Evolutionary conservation across 768 basidiomycete genomes (phyloP).

Genomic region (Coprinopsis cinerea): DNA sequence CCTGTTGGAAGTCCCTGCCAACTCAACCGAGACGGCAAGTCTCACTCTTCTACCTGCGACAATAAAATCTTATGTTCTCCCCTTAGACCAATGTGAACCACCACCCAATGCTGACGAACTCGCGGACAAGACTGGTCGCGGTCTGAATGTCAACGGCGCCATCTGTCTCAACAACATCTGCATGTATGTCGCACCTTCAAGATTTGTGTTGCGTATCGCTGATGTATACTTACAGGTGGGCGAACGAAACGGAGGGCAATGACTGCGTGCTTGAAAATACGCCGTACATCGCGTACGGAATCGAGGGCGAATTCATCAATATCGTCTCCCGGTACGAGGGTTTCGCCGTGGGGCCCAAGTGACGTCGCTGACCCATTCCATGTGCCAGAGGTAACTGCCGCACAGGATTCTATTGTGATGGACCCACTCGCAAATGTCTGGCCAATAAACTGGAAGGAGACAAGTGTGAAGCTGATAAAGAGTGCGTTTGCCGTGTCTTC

Average conservation of each 20-base stretch:
- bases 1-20: constrained; percentile 68
- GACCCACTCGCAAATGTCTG: constrained; percentile 49
- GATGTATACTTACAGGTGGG: constrained; percentile 46
- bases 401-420: constrained; percentile 73
- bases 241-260: constrained; percentile 63
- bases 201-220: not conserved
- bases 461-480: constrained; percentile 49
- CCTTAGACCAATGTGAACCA: constrained; percentile 66
- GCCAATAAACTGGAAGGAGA: constrained; percentile 50
- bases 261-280: constrained; percentile 74
- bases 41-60: not conserved
- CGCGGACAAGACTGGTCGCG: constrained; percentile 56
- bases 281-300: constrained; percentile 64
- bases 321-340: constrained; percentile 68
- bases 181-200: constrained; percentile 48
- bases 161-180: constrained; percentile 79
- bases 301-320: constrained; percentile 58
- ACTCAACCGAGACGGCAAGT: constrained; percentile 76
- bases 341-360: not conserved
- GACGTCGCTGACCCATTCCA: not conserved
- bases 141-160: constrained; percentile 75
- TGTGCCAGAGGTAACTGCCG: constrained; percentile 61
- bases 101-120: constrained; percentile 63
- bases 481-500: constrained; percentile 29
- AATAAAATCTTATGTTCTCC: not conserved